These are phyloP conservation scores for Talaromyces pinophilus DNA, from an alignment of 2,329 filamentous ascomycete species.

Conservation along the genomic window DNA sequence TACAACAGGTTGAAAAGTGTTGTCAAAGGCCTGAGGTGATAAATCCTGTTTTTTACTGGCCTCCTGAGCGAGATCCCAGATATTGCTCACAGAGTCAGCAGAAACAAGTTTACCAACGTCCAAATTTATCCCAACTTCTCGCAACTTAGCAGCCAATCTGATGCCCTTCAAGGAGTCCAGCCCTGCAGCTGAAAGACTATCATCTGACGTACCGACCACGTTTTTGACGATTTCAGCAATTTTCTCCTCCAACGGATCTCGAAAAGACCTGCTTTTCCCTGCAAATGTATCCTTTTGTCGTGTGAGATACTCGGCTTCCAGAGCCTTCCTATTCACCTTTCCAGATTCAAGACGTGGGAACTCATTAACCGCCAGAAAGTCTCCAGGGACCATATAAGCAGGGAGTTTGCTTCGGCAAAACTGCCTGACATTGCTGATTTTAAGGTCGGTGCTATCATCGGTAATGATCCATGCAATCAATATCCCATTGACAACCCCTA, in stretches of 20 bases:
- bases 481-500: conserved; percentile 65
- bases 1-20: conserved; percentile 25
- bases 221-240: conserved; percentile 48
- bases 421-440: conserved; percentile 51
- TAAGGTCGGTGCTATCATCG: conserved; percentile 43
- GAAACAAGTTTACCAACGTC: conserved; percentile 64
- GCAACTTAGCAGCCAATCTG: conserved; percentile 64
- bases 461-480: conserved; percentile 75
- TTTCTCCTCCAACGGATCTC: conserved; percentile 31
- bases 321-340: conserved; percentile 71
- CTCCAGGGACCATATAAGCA: conserved; percentile 77
- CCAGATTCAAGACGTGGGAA: conserved; percentile 80
- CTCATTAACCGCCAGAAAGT: conserved; percentile 63
- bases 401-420: conserved; percentile 76
- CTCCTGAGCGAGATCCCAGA: conserved; percentile 37
- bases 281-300: conserved; percentile 28
- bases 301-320: conserved; percentile 58
- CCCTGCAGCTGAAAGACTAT: conserved; percentile 56
- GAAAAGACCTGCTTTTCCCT: conserved; percentile 24
- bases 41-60: not conserved
- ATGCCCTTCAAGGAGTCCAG: conserved; percentile 69
- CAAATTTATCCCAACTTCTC: conserved; percentile 57
- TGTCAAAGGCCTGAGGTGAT: conserved; percentile 23
- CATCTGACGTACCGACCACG: conserved; percentile 45
- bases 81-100: conserved; percentile 50